Conservation (phyloP, 805 yeast species). For the Wickerhamomyces strasburgensis region DNA sequence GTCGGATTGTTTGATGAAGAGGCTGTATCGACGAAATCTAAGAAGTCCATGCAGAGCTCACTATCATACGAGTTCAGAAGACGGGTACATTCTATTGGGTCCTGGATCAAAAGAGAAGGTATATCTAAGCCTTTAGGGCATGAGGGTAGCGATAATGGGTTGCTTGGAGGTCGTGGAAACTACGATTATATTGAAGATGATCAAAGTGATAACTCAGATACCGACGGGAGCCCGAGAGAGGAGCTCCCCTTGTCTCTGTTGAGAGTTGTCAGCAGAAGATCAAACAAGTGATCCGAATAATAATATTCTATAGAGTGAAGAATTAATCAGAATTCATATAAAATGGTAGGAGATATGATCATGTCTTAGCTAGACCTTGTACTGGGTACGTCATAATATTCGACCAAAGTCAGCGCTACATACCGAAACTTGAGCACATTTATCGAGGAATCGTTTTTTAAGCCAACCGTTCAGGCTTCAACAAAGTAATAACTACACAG, state of each 20-base stretch:
- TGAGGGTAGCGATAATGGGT: constrained; percentile 2
- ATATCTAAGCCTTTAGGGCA: constrained; percentile 26
- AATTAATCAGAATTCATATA: too few relatives aligned
- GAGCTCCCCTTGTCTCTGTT: constrained; percentile 36
- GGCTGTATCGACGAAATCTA: background rate
- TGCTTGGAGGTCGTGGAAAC: constrained; percentile 1
- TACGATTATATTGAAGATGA: constrained; percentile 13
- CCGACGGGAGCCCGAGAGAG: constrained; percentile 17
- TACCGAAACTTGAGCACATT: too few relatives aligned
- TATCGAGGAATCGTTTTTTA: too few relatives aligned
- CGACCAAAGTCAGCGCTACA: too few relatives aligned
- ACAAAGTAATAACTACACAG: too few relatives aligned
- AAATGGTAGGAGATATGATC: too few relatives aligned
- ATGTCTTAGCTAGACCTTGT: too few relatives aligned
- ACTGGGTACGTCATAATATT: too few relatives aligned
- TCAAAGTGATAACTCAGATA: constrained; percentile 14
- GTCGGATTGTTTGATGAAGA: constrained; percentile 1
- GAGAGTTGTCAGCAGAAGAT: constrained; percentile 29
- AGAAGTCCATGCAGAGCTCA: background rate
- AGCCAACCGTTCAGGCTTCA: too few relatives aligned
- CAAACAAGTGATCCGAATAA: too few relatives aligned
- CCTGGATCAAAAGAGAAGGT: constrained; percentile 23
- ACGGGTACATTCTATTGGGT: constrained; percentile 33
- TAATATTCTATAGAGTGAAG: too few relatives aligned
- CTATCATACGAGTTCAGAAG: constrained; percentile 29